Conservation (phyloP, 345 rosid species). For the Streptanthus diversifolius region DNA sequence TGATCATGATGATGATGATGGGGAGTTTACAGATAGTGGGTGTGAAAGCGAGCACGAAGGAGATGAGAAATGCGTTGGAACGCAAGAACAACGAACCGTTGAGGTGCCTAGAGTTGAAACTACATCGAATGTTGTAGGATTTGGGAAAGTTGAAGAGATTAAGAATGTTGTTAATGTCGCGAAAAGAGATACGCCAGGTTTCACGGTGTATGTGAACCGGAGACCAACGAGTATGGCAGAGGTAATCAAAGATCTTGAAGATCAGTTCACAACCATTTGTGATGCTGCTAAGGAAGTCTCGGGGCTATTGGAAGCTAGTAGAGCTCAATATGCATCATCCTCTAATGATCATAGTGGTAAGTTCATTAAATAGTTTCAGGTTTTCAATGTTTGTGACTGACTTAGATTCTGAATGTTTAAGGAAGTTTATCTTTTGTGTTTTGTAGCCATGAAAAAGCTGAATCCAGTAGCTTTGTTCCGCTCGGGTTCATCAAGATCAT, state of each 20-base stretch:
- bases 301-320: slow-evolving; percentile 68
- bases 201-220: slow-evolving; percentile 81
- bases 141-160: slow-evolving; percentile 48
- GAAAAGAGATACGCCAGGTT: slow-evolving; percentile 64
- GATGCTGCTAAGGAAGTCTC: slow-evolving; percentile 77
- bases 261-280: slow-evolving; percentile 63
- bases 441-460: slow-evolving; percentile 79
- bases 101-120: slow-evolving; percentile 50
- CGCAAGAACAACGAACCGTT: slow-evolving; percentile 40
- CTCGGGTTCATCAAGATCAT: slow-evolving; percentile 83
- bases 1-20: slow-evolving; percentile 35
- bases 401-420: background rate
- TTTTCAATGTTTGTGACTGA: background rate
- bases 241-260: slow-evolving; percentile 87
- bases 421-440: background rate
- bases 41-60: slow-evolving; percentile 38
- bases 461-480: slow-evolving; percentile 91
- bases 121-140: slow-evolving; percentile 49
- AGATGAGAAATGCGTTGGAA: slow-evolving; percentile 40
- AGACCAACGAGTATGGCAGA: slow-evolving; percentile 95
- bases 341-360: slow-evolving; percentile 74
- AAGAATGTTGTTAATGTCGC: slow-evolving; percentile 38
- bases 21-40: slow-evolving; percentile 43
- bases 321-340: slow-evolving; percentile 54
- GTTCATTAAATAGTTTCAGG: background rate